Base-by-base conservation (phyloP, 2,329 filamentous ascomycete species). In the Epichloe typhina region DNA sequence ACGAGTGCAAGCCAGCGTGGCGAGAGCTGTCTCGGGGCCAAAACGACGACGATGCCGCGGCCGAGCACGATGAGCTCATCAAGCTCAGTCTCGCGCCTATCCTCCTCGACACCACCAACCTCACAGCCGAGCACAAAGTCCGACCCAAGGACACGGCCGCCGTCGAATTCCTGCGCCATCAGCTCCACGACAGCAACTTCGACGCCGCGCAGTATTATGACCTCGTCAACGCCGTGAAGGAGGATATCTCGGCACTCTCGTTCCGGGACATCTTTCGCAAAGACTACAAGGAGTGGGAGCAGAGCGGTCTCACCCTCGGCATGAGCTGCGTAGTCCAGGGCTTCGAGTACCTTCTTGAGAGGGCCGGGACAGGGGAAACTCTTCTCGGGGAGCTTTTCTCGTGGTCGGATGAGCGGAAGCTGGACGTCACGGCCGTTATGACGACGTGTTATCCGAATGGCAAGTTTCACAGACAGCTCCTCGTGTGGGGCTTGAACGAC, bases 241-340 rank as follows among this genome's bases (percentile, higher is more conserved):
- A 80, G 55, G 77, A 88, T 56, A 73, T 93, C 48, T 77, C 74
- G 3, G 57, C 62, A 0, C 67, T 93, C 44, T 70, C 67, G 38
- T 65, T 88, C 56, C 69, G 75, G 21, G 86, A 90, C 57, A 75
- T 90, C 39, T 66, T 91, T 49, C 74, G 84, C 55, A 91, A 91
- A 64, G 87, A 94, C 67, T 94, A 90, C 68, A 94, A 94, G 69
- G 75, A 86, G 61, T 93, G 86, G 86, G 69, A 68, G 11, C 78
- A 80, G 50, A 69, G 69, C 11, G 68, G 65, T 0, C 61, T 80
- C 38, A 72, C 68, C 17, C 72, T 91, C 4, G 86, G 86, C n/a
- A 79, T 87, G 15, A 79, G 79, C 58, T 78, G 78, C 41, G 72
- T 83, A 3, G 79, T 85, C 3, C 80, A 80, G 56, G 67, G 75